Percentiles rank a stretch among this genome's conserved stretches.
These are phyloP conservation scores for Singerocomus inundabilis DNA, from an alignment of 1,284 basidiomycete species.

Conservation along the genomic window DNA sequence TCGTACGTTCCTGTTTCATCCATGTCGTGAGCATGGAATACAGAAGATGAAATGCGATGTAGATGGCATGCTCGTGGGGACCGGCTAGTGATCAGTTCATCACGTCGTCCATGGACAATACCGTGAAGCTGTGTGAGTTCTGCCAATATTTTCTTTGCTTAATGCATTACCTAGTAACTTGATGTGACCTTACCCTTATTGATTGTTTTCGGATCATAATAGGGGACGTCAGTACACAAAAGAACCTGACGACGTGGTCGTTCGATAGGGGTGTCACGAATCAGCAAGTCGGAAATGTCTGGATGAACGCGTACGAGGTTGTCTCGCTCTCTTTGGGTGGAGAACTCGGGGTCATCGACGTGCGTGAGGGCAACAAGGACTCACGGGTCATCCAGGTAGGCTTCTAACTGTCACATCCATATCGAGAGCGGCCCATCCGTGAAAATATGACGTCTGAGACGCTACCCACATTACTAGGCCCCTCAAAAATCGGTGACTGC, in stretches of 20 bases:
- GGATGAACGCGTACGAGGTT: constrained; percentile 66
- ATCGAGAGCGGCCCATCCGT: not conserved
- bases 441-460: not conserved
- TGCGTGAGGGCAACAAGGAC: constrained; percentile 58
- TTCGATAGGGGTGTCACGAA: constrained; percentile 67
- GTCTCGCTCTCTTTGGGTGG: constrained; percentile 88
- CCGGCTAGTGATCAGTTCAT: constrained; percentile 71
- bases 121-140: constrained; percentile 79
- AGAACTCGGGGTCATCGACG: constrained; percentile 81
- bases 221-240: constrained; percentile 79
- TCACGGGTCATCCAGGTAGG: constrained; percentile 61
- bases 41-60: not conserved
- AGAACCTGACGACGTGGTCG: constrained; percentile 66
- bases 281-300: constrained; percentile 90
- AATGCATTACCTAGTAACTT: not conserved
- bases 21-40: not conserved
- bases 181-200: not conserved
- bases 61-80: constrained; percentile 82
- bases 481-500: constrained; percentile 81
- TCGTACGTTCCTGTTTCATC: constrained; percentile 51
- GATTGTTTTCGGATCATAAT: constrained; percentile 29
- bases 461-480: constrained; percentile 47
- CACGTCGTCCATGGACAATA: constrained; percentile 87
- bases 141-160: not conserved
- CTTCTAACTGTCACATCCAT: not conserved